A percentile compares a stretch with the other conserved stretches of the same genome.
These are phyloP conservation scores for Colletotrichum spaethianum DNA, from an alignment of 2,329 filamentous ascomycete species.

Conservation along the genomic window DNA sequence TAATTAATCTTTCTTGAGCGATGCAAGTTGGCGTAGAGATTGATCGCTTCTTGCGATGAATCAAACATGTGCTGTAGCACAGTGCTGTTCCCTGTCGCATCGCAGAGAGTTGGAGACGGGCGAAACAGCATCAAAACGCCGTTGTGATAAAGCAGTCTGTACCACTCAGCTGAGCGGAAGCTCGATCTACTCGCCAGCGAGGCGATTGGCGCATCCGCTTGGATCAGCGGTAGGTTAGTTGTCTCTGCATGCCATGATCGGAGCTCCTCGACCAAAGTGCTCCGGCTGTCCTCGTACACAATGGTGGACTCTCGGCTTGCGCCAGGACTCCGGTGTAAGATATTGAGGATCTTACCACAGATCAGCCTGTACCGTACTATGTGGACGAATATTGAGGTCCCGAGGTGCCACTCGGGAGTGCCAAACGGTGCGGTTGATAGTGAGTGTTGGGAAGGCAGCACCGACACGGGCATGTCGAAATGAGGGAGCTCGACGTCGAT, in stretches of 20 bases:
- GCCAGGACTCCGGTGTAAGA: slow-evolving; percentile 50
- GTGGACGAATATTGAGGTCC: slow-evolving; percentile 53
- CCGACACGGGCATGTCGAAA: slow-evolving; percentile 41
- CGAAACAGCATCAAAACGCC: slow-evolving; percentile 59
- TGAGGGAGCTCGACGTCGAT: slow-evolving; percentile 55
- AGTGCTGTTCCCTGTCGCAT: slow-evolving; percentile 45
- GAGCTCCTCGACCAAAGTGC: slow-evolving; percentile 49
- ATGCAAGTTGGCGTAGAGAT: slow-evolving; percentile 59
- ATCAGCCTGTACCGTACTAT: slow-evolving; percentile 57
- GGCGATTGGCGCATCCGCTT: slow-evolving; percentile 42
- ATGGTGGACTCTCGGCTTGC: slow-evolving; percentile 37
- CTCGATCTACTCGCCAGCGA: slow-evolving; percentile 51
- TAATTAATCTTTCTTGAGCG: slow-evolving; percentile 62
- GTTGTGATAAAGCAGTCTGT: slow-evolving; percentile 59
- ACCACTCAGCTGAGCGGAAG: slow-evolving; percentile 58
- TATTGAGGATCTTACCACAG: slow-evolving; percentile 55
- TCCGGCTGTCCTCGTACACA: slow-evolving; percentile 41
- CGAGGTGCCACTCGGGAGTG: slow-evolving; percentile 17
- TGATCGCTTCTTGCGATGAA: slow-evolving; percentile 56
- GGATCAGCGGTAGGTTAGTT: slow-evolving; percentile 46
- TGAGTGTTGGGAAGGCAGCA: slow-evolving; percentile 5
- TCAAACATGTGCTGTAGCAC: slow-evolving; percentile 55
- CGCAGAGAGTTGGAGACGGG: slow-evolving; percentile 53
- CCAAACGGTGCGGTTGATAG: neutral
- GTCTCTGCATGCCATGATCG: slow-evolving; percentile 50